phyloP scores from a whole-genome alignment of 139 green algal genomes.

The Pseudopediastrum boryanum region DNA sequence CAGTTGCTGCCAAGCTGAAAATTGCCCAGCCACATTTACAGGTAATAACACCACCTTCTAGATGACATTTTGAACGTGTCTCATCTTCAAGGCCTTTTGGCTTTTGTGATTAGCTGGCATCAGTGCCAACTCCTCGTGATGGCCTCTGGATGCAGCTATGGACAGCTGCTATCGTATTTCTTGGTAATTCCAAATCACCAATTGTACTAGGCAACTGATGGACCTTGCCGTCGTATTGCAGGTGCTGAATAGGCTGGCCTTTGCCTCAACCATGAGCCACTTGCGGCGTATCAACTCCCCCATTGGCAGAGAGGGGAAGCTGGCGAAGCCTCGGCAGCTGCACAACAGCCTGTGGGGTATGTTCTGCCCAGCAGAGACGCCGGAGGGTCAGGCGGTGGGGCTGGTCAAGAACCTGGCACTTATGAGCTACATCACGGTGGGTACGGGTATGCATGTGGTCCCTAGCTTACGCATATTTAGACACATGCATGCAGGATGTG shows the following conservation, averaged over 20 bases:
- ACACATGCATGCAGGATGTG: no score
- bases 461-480: no score
- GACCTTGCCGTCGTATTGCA: constrained; percentile 43
- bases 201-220: background rate
- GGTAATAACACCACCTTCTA: no score
- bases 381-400: constrained; percentile 92
- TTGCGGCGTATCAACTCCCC: constrained; percentile 97
- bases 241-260: constrained; percentile 97
- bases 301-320: constrained; percentile 93
- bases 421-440: constrained; percentile 90
- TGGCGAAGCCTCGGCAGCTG: constrained; percentile 97
- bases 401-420: constrained; percentile 99
- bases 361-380: constrained; percentile 98
- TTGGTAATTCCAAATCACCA: background rate
- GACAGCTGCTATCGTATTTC: no score
- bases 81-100: no score
- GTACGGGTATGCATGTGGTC: background rate
- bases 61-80: no score
- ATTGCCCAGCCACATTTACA: no score
- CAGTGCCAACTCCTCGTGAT: no score
- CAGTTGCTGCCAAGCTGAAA: no score
- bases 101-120: no score
- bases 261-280: constrained; percentile 94
- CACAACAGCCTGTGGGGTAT: constrained; percentile 99
- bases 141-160: no score